Conservation (phyloP, 352 stramenopile species). For the Globisporangium radiosum region DNA sequence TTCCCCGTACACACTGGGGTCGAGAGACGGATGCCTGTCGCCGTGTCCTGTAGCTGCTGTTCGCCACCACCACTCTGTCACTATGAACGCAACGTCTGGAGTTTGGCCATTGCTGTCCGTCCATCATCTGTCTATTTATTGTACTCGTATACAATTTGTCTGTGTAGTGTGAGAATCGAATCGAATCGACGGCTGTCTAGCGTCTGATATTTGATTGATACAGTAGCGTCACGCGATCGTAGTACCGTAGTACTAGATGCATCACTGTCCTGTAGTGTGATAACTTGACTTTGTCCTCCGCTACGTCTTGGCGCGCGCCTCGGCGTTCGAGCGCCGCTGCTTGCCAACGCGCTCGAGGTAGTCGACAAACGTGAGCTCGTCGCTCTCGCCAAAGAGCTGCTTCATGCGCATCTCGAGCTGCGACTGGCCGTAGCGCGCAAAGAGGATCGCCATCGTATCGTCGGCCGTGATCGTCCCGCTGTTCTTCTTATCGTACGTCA, state of each 20-base stretch:
- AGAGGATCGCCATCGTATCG: conserved; percentile 98
- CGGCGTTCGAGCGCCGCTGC: conserved; percentile 59
- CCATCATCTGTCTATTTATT: no score
- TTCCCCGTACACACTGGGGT: background rate
- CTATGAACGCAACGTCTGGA: background rate
- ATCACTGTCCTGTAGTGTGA: no score
- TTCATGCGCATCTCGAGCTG: conserved; percentile 89
- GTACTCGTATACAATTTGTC: no score
- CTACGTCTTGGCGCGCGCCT: conserved; percentile 39
- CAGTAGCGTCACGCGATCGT: background rate
- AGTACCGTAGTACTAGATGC: no score
- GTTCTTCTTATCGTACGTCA: conserved; percentile 96
- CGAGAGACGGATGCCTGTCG: background rate
- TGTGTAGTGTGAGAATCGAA: no score
- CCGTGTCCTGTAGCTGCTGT: background rate
- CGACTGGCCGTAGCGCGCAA: conserved; percentile 87
- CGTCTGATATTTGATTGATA: background rate
- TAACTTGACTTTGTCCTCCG: no score
- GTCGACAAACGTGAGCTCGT: conserved; percentile 75
- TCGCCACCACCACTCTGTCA: background rate
- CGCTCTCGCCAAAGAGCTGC: conserved; percentile 86
- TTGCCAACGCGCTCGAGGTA: conserved; percentile 73
- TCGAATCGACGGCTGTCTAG: no score
- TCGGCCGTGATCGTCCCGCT: conserved; percentile 93
- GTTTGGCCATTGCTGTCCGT: background rate